Conservation (phyloP, 345 rosid species). For the Pugionium dolabratum region DNA sequence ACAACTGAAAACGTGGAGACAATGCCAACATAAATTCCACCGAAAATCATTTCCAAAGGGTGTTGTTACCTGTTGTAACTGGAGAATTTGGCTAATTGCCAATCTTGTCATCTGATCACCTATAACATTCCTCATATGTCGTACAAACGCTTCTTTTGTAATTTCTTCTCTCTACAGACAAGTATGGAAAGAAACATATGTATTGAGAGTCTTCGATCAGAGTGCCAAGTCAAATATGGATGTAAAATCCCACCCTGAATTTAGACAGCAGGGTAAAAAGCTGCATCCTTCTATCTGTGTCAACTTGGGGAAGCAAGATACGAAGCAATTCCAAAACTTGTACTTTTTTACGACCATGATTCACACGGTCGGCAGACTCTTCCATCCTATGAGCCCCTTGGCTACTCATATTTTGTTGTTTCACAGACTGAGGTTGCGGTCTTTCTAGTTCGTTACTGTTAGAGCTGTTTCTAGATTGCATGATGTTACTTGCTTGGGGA, state of each 20-base stretch:
- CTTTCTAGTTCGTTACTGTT: conserved; percentile 46
- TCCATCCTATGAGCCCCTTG: conserved; percentile 49
- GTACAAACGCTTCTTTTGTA: conserved; percentile 52
- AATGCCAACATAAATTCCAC: not conserved
- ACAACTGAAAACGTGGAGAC: not conserved
- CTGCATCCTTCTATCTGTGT: conserved; percentile 69
- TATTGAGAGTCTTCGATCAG: conserved; percentile 25
- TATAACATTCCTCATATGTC: conserved; percentile 57
- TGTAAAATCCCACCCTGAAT: conserved; percentile 53
- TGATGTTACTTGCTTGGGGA: conserved; percentile 45
- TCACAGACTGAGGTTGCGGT: conserved; percentile 50
- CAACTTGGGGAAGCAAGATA: conserved; percentile 57
- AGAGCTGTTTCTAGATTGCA: conserved; percentile 51
- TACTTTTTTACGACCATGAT: conserved; percentile 45
- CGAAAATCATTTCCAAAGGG: not conserved
- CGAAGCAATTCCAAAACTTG: conserved; percentile 58
- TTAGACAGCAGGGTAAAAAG: conserved; percentile 54
- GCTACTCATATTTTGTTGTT: conserved; percentile 52
- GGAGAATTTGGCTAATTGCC: conserved; percentile 44
- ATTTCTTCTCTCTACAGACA: conserved; percentile 61
- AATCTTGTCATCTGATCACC: conserved; percentile 62
- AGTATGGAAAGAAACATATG: conserved; percentile 35
- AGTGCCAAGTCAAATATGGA: conserved; percentile 10
- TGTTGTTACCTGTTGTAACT: conserved; percentile 53
- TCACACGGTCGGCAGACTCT: conserved; percentile 43